Conservation (phyloP, 495 filamentous ascomycete species). For the Schizothecium vesticola region DNA sequence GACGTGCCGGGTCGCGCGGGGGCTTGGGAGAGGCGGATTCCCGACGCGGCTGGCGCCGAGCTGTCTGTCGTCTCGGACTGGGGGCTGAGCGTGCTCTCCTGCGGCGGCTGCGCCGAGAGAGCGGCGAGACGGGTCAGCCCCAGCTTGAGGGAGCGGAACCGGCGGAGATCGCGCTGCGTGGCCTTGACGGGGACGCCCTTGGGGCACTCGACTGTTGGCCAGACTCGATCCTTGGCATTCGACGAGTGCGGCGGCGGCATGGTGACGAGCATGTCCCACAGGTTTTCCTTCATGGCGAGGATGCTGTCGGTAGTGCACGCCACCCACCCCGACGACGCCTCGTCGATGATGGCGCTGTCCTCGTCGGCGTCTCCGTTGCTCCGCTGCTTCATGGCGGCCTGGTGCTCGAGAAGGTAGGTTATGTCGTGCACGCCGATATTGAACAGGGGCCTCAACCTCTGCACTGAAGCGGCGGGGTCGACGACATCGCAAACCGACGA, state of each 20-base stretch:
- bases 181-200: constrained; percentile 65
- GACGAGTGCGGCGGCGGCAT: constrained; percentile 57
- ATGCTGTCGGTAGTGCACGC: constrained; percentile 95
- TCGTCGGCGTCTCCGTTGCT: constrained; percentile 20
- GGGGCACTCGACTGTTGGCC: constrained; percentile 68
- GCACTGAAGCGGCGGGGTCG: constrained; percentile 50
- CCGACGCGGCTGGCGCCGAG: constrained; percentile 20
- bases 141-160: constrained; percentile 65
- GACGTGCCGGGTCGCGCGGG: constrained; percentile 24
- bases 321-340: constrained; percentile 67
- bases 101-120: constrained; percentile 19
- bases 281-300: constrained; percentile 70
- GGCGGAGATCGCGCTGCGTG: constrained; percentile 81
- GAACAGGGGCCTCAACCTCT: constrained; percentile 79
- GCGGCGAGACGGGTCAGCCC: constrained; percentile 54
- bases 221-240: constrained; percentile 55
- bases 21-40: constrained; percentile 20
- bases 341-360: constrained; percentile 28
- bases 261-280: constrained; percentile 84
- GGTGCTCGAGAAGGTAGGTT: constrained; percentile 58
- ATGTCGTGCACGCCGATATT: constrained; percentile 91
- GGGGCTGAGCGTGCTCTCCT: constrained; percentile 11
- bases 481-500: constrained; percentile 59
- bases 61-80: constrained; percentile 20
- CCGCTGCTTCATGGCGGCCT: constrained; percentile 32